Base-by-base conservation (phyloP, 208 protist genomes). In the Acanthamoeba triangularis region DNA sequence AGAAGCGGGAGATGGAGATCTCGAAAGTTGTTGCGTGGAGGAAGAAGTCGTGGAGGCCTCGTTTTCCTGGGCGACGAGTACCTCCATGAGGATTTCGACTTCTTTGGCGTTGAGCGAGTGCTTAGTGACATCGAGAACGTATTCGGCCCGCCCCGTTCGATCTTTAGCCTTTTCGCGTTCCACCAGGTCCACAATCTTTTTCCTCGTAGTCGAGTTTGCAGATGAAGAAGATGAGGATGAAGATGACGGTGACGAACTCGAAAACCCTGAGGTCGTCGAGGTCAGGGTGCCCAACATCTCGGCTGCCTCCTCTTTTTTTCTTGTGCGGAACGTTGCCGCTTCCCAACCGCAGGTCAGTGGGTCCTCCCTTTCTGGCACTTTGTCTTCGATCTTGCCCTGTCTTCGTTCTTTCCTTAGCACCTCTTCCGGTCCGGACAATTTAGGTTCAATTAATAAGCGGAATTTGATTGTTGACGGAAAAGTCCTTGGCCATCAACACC, bases 121-220 rank as follows among this genome's bases (percentile, higher is more conserved):
- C 20, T 56, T 54, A 59, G 28, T n/a, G 16, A 88, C 80, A 59
- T 88, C 80, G 80, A 88, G 44, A 47, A 88, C 37, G n/a, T 59
- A 65, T 11, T 63, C 59, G 25, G 33, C 4, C n/a, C 54, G 44
- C 20, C 54, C 54, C 69, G 69, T 11, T 28, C 69, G 8, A 78
- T 78, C 69, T 44, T 78, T 78, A n/a, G 69, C 69, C 69, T 44
- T 78, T 20, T 78, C 69, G 11, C 30, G 18, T 28, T 88, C 80
- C 80, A 88, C 28, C 16, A 88, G 33, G 28, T 88, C 80, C 3
- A 37, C 2, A 56, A 88, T 49, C 54, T 88, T 88, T 59, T 88
- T 88, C 80, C 80, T 23, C n/a, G 72, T 82, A 4, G 69, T n/a
- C n/a, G 69, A 78, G 49, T 13, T 23, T n/a, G 78, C 18, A 2